Percentiles rank a stretch among this genome's conserved stretches.
These are phyloP conservation scores for Acer campestre DNA, from an alignment of 345 rosid species.

Conservation along the genomic window DNA sequence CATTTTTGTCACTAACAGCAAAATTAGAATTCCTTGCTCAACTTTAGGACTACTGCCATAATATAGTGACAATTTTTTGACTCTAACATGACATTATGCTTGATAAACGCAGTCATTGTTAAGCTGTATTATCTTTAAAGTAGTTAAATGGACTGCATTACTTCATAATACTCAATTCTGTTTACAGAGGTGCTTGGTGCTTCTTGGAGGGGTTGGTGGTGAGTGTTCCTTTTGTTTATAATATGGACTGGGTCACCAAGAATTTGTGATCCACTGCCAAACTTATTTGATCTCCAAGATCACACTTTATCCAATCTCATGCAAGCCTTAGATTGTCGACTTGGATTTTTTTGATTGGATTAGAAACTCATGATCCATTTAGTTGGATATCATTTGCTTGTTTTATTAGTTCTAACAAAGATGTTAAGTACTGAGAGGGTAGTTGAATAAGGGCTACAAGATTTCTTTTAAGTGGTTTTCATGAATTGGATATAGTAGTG, in stretches of 20 bases:
- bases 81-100: neutral
- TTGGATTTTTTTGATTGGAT: neutral
- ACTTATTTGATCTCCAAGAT: neutral
- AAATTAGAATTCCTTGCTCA: neutral
- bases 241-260: neutral
- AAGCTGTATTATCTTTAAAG: neutral
- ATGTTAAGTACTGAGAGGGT: neutral
- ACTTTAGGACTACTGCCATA: slow-evolving; percentile 5
- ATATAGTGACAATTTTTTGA: neutral
- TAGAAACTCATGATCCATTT: neutral
- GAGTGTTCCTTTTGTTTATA: neutral
- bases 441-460: neutral
- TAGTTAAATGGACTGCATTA: neutral
- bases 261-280: too few relatives aligned
- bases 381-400: neutral
- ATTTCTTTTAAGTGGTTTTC: neutral
- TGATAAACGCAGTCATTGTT: neutral
- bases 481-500: neutral
- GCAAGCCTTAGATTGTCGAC: neutral
- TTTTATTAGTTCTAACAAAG: neutral
- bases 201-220: slow-evolving; percentile 2
- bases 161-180: neutral
- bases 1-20: neutral
- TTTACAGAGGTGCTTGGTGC: slow-evolving; percentile 6
- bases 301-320: neutral